Conservation (phyloP, 2,329 filamentous ascomycete species). For the Ceratocystis colombiana region DNA sequence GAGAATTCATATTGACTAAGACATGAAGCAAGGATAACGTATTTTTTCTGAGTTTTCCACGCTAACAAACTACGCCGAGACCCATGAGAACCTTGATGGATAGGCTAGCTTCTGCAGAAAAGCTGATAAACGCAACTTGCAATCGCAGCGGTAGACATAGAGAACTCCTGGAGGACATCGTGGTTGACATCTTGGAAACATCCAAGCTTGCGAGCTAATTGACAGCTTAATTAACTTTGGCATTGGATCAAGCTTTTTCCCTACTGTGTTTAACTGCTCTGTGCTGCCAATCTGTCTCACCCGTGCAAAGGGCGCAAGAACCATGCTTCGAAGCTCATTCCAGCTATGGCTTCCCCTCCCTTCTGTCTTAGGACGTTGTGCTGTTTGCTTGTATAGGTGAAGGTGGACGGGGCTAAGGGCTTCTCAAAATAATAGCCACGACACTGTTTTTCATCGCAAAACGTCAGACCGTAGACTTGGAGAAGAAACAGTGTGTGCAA, state of each 20-base stretch:
- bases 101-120: neutral
- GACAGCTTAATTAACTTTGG: neutral
- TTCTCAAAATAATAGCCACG: neutral
- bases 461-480: neutral
- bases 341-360: neutral
- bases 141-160: neutral
- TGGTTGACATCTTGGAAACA: neutral
- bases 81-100: constrained; percentile 7
- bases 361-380: neutral
- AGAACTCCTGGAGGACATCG: neutral
- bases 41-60: neutral
- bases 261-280: neutral
- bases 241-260: neutral
- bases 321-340: neutral
- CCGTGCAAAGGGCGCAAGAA: neutral
- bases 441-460: neutral
- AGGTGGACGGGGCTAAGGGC: neutral
- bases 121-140: neutral
- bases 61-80: neutral
- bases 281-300: neutral
- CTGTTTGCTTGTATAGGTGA: neutral
- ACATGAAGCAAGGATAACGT: neutral
- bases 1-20: neutral
- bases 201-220: constrained; percentile 3
- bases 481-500: neutral